phyloP scores from a whole-genome alignment of 1,284 basidiomycete genomes.

The Kalmanozyma brasiliensis region DNA sequence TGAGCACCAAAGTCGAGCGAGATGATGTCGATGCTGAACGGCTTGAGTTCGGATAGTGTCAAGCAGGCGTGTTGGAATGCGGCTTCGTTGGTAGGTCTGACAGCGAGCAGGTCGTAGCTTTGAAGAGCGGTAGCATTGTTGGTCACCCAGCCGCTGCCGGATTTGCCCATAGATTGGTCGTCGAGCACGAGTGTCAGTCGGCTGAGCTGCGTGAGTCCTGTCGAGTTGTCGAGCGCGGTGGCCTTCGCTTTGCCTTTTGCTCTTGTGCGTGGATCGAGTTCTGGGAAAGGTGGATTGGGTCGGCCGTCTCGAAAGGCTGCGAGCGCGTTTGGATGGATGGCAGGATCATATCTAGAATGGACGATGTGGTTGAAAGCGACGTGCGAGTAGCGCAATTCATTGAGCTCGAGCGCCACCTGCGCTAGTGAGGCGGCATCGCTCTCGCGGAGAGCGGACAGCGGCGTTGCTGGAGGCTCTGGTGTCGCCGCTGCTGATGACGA shows the following conservation, averaged over 20 bases:
- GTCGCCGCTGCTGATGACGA: slow-evolving; percentile 22
- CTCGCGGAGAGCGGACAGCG: slow-evolving; percentile 22
- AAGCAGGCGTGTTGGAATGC: slow-evolving; percentile 82
- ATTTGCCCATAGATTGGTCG: slow-evolving; percentile 56
- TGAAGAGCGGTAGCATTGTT: slow-evolving; percentile 55
- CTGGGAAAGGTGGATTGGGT: slow-evolving; percentile 55
- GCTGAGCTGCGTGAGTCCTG: slow-evolving; percentile 58
- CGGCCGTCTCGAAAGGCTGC: slow-evolving; percentile 14
- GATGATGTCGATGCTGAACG: slow-evolving; percentile 82
- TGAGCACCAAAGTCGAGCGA: slow-evolving; percentile 78
- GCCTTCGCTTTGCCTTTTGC: slow-evolving; percentile 21
- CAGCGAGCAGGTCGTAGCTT: slow-evolving; percentile 80
- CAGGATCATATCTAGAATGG: slow-evolving; percentile 48
- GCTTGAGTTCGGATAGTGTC: slow-evolving; percentile 81
- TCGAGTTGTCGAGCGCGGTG: background rate
- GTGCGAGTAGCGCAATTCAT: slow-evolving; percentile 50
- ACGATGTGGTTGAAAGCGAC: slow-evolving; percentile 63
- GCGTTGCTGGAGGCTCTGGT: slow-evolving; percentile 5
- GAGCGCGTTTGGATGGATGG: slow-evolving; percentile 47
- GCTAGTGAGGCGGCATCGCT: slow-evolving; percentile 35
- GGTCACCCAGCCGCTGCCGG: slow-evolving; percentile 56
- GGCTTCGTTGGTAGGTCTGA: slow-evolving; percentile 77
- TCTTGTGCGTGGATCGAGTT: slow-evolving; percentile 53
- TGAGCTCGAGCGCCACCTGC: slow-evolving; percentile 43
- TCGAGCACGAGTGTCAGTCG: slow-evolving; percentile 65